These are phyloP conservation scores for Darksidea phi DNA, from an alignment of 495 filamentous ascomycete genomes.

Conservation along the genomic window DNA sequence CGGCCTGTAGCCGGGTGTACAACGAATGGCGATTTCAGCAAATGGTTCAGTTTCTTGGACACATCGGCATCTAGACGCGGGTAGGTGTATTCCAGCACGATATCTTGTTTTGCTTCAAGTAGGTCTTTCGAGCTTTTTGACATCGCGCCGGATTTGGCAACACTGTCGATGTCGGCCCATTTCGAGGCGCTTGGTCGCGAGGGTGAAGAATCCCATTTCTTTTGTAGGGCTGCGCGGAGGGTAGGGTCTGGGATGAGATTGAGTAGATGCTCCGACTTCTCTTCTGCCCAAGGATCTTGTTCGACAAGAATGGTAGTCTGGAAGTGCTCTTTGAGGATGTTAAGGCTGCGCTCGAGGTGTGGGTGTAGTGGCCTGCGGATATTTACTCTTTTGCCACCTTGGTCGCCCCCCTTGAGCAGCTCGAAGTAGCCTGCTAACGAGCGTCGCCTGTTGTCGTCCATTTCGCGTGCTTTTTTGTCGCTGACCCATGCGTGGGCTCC, in stretches of 20 bases:
- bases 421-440: slow-evolving; percentile 87
- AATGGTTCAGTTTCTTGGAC: slow-evolving; percentile 94
- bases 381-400: slow-evolving; percentile 85
- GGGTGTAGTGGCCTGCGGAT: slow-evolving; percentile 84
- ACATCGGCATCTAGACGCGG: slow-evolving; percentile 96
- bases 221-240: slow-evolving; percentile 71
- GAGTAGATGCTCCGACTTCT: slow-evolving; percentile 73
- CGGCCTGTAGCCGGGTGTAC: slow-evolving; percentile 92
- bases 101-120: slow-evolving; percentile 87
- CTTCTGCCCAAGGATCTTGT: slow-evolving; percentile 80
- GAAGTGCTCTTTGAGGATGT: slow-evolving; percentile 77
- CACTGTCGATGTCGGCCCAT: slow-evolving; percentile 87
- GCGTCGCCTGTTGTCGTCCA: slow-evolving; percentile 80
- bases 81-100: slow-evolving; percentile 95
- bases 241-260: slow-evolving; percentile 69
- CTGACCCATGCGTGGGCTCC: slow-evolving; percentile 99
- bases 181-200: slow-evolving; percentile 71
- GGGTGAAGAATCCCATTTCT: slow-evolving; percentile 86
- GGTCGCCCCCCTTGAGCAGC: slow-evolving; percentile 75
- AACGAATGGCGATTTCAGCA: slow-evolving; percentile 94
- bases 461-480: slow-evolving; percentile 74
- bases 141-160: slow-evolving; percentile 71
- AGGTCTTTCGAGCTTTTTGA: slow-evolving; percentile 66
- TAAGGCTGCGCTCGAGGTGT: slow-evolving; percentile 82
- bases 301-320: slow-evolving; percentile 71